Evolutionary conservation across 371 early-diverging fungal genomes (phyloP), one percentile per base, ranked within the genome.

Genomic region (Haplosporangium sp.): DNA sequence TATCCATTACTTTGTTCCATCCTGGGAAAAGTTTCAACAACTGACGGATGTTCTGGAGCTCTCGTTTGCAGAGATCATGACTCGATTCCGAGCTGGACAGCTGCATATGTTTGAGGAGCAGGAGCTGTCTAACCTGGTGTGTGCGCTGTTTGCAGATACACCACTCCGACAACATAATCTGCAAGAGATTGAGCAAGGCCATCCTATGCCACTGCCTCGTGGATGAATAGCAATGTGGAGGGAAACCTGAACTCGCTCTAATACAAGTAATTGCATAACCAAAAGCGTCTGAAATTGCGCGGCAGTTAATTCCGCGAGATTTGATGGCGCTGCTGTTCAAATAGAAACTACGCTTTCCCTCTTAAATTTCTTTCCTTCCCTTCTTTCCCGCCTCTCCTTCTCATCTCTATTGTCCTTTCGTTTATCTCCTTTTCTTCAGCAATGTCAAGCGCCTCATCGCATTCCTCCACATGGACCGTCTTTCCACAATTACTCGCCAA

Each of bases 121-220:
- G 6, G 92, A 92, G 68, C 71, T 94, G 45, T 70, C 83, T 12
- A 64, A 83, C 6, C 76, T 94, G 8, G 65, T 92, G 0, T 86
- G 88, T 68, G 87, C 92, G 0, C 64, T 94, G 42, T 94, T 94
- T 83, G 88, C 92, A 8, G 92, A 92, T 59, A 90, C 92, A 11
- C 86, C 88, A 10, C 73, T 91, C 29, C 83, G 94, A 41, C 82
- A 83, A 29, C 69, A 75, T 23, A 90, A 87, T 67, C 67, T 93
- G n/a, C 76, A 82, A n/a, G 92, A 92, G 68, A 92, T 93, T 54
- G 55, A 55, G 16, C 69, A 80, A 10, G 74, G 80, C 4, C 74
- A 79, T 20, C 80, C 80, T n/a, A 54, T 65, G 53, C 59, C 62
- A 12, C 51, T 64, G 9, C 41, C 53, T 7, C 54, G 62, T 16